Conservation (phyloP, 352 stramenopile genomes). For the Plasmopara muralis region DNA sequence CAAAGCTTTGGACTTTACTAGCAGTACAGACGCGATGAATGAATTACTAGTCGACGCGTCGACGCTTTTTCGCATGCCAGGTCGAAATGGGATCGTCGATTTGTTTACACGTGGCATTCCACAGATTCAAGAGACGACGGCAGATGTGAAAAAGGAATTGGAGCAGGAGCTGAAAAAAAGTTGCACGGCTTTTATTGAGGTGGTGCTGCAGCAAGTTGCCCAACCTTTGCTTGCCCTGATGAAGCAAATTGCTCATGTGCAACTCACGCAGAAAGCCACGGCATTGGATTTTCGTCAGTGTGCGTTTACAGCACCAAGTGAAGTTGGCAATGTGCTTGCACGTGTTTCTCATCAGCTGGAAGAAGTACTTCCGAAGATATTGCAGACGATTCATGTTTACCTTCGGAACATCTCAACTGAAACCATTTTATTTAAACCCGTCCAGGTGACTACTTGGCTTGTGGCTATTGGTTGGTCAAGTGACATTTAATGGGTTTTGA, state of each 20-base stretch:
- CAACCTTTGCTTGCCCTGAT: constrained; percentile 49
- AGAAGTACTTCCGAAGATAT: constrained; percentile 32
- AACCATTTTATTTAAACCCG: constrained; percentile 75
- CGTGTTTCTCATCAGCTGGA: constrained; percentile 39
- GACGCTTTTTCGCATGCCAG: constrained; percentile 57
- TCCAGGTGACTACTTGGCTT: constrained; percentile 38
- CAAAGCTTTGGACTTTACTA: constrained; percentile 74
- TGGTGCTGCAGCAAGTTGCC: constrained; percentile 53
- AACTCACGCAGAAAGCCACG: constrained; percentile 33
- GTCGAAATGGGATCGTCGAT: constrained; percentile 48
- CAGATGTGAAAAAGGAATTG: constrained; percentile 72
- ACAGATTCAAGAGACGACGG: constrained; percentile 72
- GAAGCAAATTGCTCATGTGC: constrained; percentile 53
- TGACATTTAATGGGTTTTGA: not conserved
- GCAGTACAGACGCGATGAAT: constrained; percentile 63
- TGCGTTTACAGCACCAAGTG: constrained; percentile 31
- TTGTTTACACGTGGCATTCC: constrained; percentile 66
- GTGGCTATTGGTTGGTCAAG: constrained; percentile 2
- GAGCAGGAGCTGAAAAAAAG: constrained; percentile 77
- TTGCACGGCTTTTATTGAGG: constrained; percentile 75
- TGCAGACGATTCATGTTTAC: constrained; percentile 63
- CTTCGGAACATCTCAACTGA: constrained; percentile 76
- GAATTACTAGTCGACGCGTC: constrained; percentile 60
- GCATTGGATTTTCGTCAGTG: constrained; percentile 39
- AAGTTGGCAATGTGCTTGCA: constrained; percentile 41